Evolutionary conservation across 2,329 filamentous ascomycete species (phyloP), one percentile per base, ranked within the genome.

Genomic region (Aspergillus phoenicis): DNA sequence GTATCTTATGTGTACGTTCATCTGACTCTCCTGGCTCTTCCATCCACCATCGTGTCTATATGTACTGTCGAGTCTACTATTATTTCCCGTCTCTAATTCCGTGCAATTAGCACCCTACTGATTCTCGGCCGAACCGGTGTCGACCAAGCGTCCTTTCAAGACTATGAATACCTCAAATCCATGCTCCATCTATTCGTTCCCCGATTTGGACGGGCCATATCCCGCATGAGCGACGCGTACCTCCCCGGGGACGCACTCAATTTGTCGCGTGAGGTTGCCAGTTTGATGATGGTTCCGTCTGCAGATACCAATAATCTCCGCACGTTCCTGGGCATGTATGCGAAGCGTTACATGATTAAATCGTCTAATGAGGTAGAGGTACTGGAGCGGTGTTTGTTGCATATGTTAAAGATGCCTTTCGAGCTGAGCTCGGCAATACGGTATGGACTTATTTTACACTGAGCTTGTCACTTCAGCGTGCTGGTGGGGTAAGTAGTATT

Each of bases 341-440:
- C 30, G 1, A 47, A 54, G 26, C 57, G 57, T 3, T 59, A 59
- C 38, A 11, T 62, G 13, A 43, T 52, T 11, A 55, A 62, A 22
- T n/a, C 45, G 11, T 2, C 39, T n/a, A 2, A 20, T 13, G 28
- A 26, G 15, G 30, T 15, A 4, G 58, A 45, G n/a, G 26, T 63
- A 5, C 33, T 61, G 2, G 52, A 61, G 41, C 22, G 30, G 30
- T 63, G 61, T 15, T 22, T 63, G 39, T 33, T 63, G 41, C 54
- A 63, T 47, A 28, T 63, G 4, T 22, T 63, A 4, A 63, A 63
- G 30, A 63, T 63, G 61, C 61, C 61, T 2, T 63, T 63, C 8
- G 58, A 63, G 33, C 15, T 61, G 47, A 52, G 10, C 13, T 58
- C 58, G 7, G 47, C 61, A 11, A 51, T 61, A 11, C 20, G 57